Percentiles rank a stretch among this genome's conserved stretches.
Conservation (phyloP, 106 monocot genomes). For the Allium sativum region DNA sequence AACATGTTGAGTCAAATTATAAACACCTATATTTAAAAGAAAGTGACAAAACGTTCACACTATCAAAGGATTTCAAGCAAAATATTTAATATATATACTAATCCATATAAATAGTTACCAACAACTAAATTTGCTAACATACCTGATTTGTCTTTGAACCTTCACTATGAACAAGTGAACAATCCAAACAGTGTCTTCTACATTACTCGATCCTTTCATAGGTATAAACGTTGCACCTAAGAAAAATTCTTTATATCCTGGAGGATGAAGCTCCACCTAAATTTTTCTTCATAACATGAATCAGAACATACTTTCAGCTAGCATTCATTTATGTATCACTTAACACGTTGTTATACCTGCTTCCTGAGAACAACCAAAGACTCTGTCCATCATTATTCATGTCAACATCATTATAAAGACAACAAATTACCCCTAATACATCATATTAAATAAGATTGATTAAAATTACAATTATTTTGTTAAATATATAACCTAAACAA, state of each 20-base stretch:
- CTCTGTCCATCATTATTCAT: conserved; percentile 8
- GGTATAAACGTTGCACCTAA: conserved; percentile 40
- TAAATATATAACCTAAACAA: no score
- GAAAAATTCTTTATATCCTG: conserved; percentile 26
- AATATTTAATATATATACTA: no score
- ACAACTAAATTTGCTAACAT: no score
- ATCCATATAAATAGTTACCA: no score
- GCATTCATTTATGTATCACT: background rate
- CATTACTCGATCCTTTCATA: conserved; percentile 5
- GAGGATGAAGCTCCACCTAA: conserved; percentile 17
- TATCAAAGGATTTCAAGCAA: no score
- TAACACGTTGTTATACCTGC: no score
- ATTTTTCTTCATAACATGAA: conserved; percentile 11
- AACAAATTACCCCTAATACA: no score
- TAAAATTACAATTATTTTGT: no score
- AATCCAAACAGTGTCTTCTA: conserved; percentile 55
- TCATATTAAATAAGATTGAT: no score
- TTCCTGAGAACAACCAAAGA: background rate
- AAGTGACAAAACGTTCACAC: no score
- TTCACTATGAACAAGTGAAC: conserved; percentile 39
- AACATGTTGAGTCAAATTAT: no score
- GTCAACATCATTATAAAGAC: conserved; percentile 9
- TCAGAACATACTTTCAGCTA: background rate
- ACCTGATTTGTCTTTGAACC: conserved; percentile 18
- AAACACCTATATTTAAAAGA: no score